These are phyloP conservation scores for Xylaria sp. DNA, from an alignment of 2,329 filamentous ascomycete genomes.

Conservation along the genomic window DNA sequence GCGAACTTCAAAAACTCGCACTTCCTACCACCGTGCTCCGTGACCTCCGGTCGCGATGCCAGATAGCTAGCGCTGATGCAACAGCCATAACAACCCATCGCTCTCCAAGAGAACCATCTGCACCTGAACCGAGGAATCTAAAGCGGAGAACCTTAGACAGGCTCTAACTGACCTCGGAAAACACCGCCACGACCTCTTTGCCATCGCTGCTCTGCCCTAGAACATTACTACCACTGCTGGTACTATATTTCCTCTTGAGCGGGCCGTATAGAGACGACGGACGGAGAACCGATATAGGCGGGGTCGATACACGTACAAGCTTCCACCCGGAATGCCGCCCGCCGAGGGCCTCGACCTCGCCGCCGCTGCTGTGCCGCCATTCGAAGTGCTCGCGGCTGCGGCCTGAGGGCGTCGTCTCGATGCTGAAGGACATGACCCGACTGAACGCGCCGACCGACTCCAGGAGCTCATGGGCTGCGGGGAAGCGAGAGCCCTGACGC, in stretches of 20 bases:
- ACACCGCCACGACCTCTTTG: slow-evolving; percentile 50
- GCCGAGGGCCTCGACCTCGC: slow-evolving; percentile 43
- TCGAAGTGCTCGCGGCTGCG: slow-evolving; percentile 46
- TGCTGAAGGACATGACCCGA: slow-evolving; percentile 39
- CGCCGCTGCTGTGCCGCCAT: slow-evolving; percentile 49
- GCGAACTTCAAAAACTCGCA: not conserved
- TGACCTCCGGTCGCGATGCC: slow-evolving; percentile 23
- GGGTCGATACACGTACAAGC: slow-evolving; percentile 45
- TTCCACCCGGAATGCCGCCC: slow-evolving; percentile 47
- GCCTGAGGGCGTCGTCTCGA: slow-evolving; percentile 41
- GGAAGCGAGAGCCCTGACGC: slow-evolving; percentile 21
- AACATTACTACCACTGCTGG: not conserved
- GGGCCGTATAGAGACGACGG: not conserved
- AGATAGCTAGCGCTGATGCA: slow-evolving; percentile 45
- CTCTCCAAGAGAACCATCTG: slow-evolving; percentile 47
- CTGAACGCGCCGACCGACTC: slow-evolving; percentile 11
- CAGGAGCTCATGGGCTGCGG: slow-evolving; percentile 6
- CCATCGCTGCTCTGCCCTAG: slow-evolving; percentile 40
- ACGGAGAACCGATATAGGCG: not conserved
- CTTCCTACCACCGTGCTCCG: not conserved
- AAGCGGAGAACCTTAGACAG: slow-evolving; percentile 46
- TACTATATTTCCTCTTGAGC: not conserved
- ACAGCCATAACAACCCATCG: slow-evolving; percentile 52
- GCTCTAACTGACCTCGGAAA: slow-evolving; percentile 39
- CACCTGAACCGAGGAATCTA: slow-evolving; percentile 48